A percentile compares a stretch with the other conserved stretches of the same genome.
Evolutionary conservation across 139 green algal genomes (phyloP).

Genomic region (Choricystis sp.): DNA sequence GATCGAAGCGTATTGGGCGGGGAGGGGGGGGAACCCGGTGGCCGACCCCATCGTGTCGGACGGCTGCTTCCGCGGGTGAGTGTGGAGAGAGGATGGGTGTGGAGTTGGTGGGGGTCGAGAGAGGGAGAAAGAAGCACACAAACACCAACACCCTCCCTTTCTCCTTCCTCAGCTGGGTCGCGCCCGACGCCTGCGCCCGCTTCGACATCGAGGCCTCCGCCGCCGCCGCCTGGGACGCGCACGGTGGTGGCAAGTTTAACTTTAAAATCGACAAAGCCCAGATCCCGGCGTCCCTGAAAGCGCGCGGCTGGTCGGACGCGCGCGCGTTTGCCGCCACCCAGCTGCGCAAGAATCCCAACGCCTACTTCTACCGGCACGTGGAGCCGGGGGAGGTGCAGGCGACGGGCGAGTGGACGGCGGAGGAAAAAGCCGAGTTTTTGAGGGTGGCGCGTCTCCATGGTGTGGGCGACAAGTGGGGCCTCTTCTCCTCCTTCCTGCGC

Average conservation of each 20-base stretch:
- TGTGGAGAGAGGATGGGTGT: background rate
- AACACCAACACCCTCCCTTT: constrained; percentile 29
- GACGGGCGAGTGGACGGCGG: constrained; percentile 38
- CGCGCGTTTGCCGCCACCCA: constrained; percentile 27
- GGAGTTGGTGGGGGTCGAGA: constrained; percentile 1
- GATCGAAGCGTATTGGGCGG: too few relatives aligned
- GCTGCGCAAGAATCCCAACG: constrained; percentile 59
- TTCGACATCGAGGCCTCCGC: constrained; percentile 19
- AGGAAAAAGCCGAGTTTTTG: constrained; percentile 47
- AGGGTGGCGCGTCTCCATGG: constrained; percentile 27
- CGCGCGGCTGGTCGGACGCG: constrained; percentile 35
- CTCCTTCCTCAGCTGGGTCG: constrained; percentile 13
- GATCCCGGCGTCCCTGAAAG: constrained; percentile 18
- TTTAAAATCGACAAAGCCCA: constrained; percentile 25
- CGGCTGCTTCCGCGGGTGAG: background rate
- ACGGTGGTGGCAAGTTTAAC: constrained; percentile 30
- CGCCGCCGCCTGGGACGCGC: constrained; percentile 25
- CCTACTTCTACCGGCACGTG: constrained; percentile 58
- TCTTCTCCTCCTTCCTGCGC: constrained; percentile 50
- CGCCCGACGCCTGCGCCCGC: constrained; percentile 3
- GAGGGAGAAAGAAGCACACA: constrained; percentile 9
- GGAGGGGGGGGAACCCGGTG: background rate
- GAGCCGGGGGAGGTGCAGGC: constrained; percentile 24
- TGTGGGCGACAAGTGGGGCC: constrained; percentile 56
- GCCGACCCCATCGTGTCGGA: background rate